Conservation (phyloP, 805 yeast genomes). For the Kuraishia cidri region DNA sequence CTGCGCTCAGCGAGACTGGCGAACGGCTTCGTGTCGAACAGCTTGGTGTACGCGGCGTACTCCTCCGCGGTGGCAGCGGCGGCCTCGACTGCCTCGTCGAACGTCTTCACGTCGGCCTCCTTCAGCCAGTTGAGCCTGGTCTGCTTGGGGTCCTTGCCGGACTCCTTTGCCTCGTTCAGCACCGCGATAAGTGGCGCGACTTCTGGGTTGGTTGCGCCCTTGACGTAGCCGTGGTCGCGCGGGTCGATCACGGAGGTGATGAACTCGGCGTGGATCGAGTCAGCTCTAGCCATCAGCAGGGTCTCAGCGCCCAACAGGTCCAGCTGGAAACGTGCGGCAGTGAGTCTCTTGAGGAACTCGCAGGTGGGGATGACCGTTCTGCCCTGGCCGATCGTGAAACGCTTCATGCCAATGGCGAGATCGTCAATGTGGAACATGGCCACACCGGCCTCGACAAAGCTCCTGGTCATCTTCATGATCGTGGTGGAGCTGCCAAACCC, state of each 20-base stretch:
- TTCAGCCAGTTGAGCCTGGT: slow-evolving; percentile 37
- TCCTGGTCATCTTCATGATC: slow-evolving; percentile 55
- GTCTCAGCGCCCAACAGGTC: slow-evolving; percentile 54
- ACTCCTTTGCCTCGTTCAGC: slow-evolving; percentile 27
- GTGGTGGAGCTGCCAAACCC: slow-evolving; percentile 59
- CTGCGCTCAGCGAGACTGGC: slow-evolving; percentile 12
- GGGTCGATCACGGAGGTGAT: slow-evolving; percentile 46
- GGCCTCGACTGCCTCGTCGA: slow-evolving; percentile 41
- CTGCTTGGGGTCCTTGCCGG: slow-evolving; percentile 22
- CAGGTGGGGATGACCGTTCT: slow-evolving; percentile 53
- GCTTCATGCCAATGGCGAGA: slow-evolving; percentile 57
- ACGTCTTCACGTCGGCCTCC: slow-evolving; percentile 34
- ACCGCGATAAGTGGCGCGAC: slow-evolving; percentile 34
- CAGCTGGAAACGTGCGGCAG: slow-evolving; percentile 56
- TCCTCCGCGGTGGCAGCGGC: slow-evolving; percentile 15
- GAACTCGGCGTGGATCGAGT: slow-evolving; percentile 45
- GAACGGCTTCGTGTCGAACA: too few species aligned
- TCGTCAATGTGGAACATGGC: slow-evolving; percentile 62
- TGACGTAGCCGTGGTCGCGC: slow-evolving; percentile 45
- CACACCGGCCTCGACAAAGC: slow-evolving; percentile 61
- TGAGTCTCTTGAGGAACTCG: slow-evolving; percentile 41
- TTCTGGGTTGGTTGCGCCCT: slow-evolving; percentile 45
- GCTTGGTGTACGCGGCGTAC: slow-evolving; percentile 10
- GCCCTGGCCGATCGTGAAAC: slow-evolving; percentile 58
- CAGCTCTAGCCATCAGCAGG: slow-evolving; percentile 52